Evolutionary conservation across 345 rosid genomes (phyloP), one percentile per base, ranked within the genome.

Genomic region (Passiflora organensis): DNA sequence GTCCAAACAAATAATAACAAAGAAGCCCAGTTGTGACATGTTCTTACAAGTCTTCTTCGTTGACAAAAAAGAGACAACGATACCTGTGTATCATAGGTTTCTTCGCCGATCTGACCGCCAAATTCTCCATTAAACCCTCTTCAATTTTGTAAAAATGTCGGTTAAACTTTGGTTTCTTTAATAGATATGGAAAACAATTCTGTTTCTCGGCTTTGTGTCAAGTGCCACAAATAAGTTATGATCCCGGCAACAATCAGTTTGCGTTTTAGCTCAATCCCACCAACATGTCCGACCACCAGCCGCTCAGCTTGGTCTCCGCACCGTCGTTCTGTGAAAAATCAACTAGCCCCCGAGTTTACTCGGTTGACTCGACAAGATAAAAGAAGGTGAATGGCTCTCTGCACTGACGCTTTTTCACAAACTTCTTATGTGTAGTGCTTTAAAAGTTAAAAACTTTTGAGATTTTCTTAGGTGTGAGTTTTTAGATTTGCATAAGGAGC

Each of bases 401-500:
- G 21, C 51, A 44, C 14, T 58, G 9, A 6, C 24, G 16, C 23
- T 20, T 48, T 59, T 59, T 48, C 44, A 37, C 54, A 22, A 22
- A 5, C 46, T 36, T 4, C 13, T 24, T 21, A 20, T 32, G 2
- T 36, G 17, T 18, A 15, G 0, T 46, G 24, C 16, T 13, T 22
- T 5, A 16, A n/a, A 14, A 13, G 21, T 6, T 32, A 0, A 14
- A 13, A 10, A n/a, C 14, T 19, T 12, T 11, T 24, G 5, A 0
- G 5, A 8, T 11, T 11, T 41, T 41, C 21, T 23, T 53, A 87
- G 95, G 69, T 85, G 96, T 25, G 81, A 79, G 63, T 73, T 74
- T 66, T 83, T 73, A 60, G 87, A 87, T 75, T 76, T 91, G 57
- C 66, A 78, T 56, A 72, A 76, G 32, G 77, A 76, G 55, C 65